Conservation (phyloP, 2,329 filamentous ascomycete genomes). For the Chrysoporthe austroafricana region DNA sequence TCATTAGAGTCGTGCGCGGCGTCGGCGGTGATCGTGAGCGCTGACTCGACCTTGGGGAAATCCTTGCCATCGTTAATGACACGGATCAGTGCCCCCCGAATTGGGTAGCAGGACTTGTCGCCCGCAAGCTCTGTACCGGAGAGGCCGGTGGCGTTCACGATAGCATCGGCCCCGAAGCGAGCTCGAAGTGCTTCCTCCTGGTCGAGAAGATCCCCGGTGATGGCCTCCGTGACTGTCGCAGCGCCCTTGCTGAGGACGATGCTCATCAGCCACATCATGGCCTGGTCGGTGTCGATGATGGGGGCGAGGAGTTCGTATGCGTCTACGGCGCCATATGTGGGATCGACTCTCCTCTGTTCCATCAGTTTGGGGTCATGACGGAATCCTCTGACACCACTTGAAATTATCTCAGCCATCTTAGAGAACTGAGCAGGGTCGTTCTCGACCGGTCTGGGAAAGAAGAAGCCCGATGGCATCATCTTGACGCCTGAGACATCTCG, state of each 20-base stretch:
- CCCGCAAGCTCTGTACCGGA: slow-evolving; percentile 42
- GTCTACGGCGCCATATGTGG: slow-evolving; percentile 42
- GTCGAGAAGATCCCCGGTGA: slow-evolving; percentile 41
- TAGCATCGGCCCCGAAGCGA: slow-evolving; percentile 44
- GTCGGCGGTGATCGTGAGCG: slow-evolving; percentile 46
- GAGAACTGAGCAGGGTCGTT: slow-evolving; percentile 38
- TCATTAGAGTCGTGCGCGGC: slow-evolving; percentile 41
- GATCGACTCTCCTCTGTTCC: slow-evolving; percentile 40
- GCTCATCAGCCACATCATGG: slow-evolving; percentile 46
- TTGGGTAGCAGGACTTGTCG: slow-evolving; percentile 45
- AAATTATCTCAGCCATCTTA: slow-evolving; percentile 47
- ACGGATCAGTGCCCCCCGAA: slow-evolving; percentile 48
- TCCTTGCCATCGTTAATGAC: slow-evolving; percentile 49
- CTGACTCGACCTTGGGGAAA: slow-evolving; percentile 46
- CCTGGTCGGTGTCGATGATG: slow-evolving; percentile 50
- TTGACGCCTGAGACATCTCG: slow-evolving; percentile 41
- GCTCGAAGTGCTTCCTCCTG: slow-evolving; percentile 40
- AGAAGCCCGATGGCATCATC: slow-evolving; percentile 45
- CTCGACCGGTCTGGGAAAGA: slow-evolving; percentile 42
- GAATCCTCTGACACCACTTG: slow-evolving; percentile 44
- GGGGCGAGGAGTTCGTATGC: slow-evolving; percentile 50
- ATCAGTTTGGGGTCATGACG: slow-evolving; percentile 41
- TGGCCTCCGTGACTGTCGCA: slow-evolving; percentile 41
- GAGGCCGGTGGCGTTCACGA: slow-evolving; percentile 49
- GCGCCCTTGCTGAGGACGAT: slow-evolving; percentile 48